phyloP scores from a whole-genome alignment of 306 rosid genomes.

The Mimosa bimucronata region DNA sequence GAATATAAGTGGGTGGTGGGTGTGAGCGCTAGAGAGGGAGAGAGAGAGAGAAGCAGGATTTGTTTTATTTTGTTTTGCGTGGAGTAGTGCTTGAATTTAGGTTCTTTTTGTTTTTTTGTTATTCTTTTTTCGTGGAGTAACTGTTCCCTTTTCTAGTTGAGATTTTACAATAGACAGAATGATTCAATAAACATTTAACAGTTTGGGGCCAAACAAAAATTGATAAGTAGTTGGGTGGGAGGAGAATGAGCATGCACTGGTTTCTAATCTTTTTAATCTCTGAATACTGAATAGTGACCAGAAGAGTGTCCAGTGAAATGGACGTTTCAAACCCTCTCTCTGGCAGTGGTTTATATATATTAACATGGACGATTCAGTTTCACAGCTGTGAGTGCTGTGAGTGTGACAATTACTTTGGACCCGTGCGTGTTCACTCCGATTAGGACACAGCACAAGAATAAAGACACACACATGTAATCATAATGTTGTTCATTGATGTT shows the following conservation, averaged over 20 bases:
- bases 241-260: slow-evolving; percentile 31
- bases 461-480: background rate
- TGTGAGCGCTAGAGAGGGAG: slow-evolving; percentile 15
- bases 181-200: background rate
- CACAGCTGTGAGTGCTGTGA: background rate
- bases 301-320: slow-evolving; percentile 10
- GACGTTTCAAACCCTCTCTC: background rate
- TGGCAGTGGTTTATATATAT: background rate
- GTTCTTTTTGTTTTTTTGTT: slow-evolving; percentile 1
- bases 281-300: background rate
- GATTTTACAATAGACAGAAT: slow-evolving; percentile 31
- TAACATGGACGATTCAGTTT: slow-evolving; percentile 25
- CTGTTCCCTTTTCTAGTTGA: slow-evolving; percentile 19
- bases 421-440: slow-evolving; percentile 13
- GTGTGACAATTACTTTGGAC: background rate
- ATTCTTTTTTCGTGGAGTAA: background rate
- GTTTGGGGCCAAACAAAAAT: background rate
- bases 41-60: background rate
- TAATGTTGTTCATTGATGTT: background rate
- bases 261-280: slow-evolving; percentile 11
- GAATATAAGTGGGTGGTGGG: slow-evolving; percentile 44
- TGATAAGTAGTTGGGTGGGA: background rate
- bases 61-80: background rate
- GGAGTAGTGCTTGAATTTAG: background rate
- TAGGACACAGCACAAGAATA: background rate